Evolutionary conservation across 106 monocot species (phyloP), one percentile per base, ranked within the genome.

Genomic region (Allium fistulosum): DNA sequence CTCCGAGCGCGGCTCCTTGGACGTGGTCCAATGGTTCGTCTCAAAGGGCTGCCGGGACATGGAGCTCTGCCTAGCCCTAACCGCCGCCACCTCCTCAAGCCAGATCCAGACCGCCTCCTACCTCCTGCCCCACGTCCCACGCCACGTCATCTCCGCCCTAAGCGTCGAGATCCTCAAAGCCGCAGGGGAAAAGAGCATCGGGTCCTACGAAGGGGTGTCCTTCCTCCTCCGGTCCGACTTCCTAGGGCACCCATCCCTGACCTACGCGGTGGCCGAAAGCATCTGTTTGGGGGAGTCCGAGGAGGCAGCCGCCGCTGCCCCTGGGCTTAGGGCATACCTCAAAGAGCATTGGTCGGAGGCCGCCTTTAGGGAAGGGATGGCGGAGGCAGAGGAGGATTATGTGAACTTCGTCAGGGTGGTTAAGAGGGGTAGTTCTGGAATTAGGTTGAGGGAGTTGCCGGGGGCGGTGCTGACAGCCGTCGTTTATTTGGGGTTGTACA

Each of bases 21-120:
- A 79, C 53, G 96, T 96, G 7, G 88, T 96, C 2, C 71, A 84
- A 16, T 96, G 91, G 91, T 96, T 96, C 48, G 83, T 96, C 12
- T 60, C 60, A 52, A 83, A 79, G 9, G 88, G 96, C 8, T 96
- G 91, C 69, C 69, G 86, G n/a, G 96, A 96, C 59, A 92, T 96
- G 96, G 96, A 96, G 78, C 81, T 96, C 17, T 96, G 96, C 75
- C 84, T 92, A 8, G 96, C 96, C 15, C 84, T 96, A 47, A 88
- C 96, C 0, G 91, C 96, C 0, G 91, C 96, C 0, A 84, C 92
- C 57, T 91, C 96, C 49, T 78, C 77, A 73, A 83, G 81, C 65
- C 91, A 92, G 75, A 57, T 96, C 6, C 76, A 18, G 1, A 71
- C 86, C 16, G 85, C 86, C 0, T 58, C 74, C 14, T 96, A 81